Percentiles rank a stretch among this genome's conserved stretches.
phyloP scores from a whole-genome alignment of 345 rosid genomes.

The Theobroma cacao region DNA sequence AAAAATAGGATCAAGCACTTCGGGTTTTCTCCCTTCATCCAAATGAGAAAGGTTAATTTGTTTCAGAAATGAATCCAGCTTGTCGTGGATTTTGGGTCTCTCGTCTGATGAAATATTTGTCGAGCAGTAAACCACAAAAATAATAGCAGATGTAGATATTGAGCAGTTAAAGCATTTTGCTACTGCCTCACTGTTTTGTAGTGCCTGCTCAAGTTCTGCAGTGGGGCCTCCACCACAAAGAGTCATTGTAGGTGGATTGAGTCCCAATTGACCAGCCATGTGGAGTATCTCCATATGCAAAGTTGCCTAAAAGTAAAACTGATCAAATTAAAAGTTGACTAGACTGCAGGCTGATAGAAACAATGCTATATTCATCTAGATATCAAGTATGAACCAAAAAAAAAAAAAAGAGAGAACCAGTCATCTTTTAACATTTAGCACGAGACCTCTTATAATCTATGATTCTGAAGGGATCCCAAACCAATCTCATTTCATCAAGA shows the following conservation, averaged over 20 bases:
- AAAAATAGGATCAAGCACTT: conserved; percentile 53
- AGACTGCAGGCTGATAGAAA: background rate
- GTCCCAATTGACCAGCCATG: conserved; percentile 99
- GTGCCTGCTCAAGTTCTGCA: conserved; percentile 78
- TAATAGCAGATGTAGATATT: conserved; percentile 60
- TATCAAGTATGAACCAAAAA: background rate
- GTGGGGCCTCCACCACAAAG: conserved; percentile 55
- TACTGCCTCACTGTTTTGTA: conserved; percentile 87
- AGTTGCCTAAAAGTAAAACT: conserved; percentile 60
- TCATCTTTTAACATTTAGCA: background rate
- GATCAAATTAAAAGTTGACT: conserved; percentile 1
- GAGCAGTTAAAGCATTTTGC: conserved; percentile 75
- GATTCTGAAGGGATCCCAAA: background rate
- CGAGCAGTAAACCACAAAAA: conserved; percentile 74
- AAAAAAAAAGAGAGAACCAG: too few relatives aligned
- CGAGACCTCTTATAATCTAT: background rate
- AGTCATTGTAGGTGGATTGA: conserved; percentile 86
- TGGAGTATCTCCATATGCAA: conserved; percentile 74
- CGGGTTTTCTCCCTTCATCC: conserved; percentile 19
- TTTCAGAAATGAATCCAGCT: conserved; percentile 47
- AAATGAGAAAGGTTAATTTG: conserved; percentile 38
- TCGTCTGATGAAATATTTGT: conserved; percentile 46
- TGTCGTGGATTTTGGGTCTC: conserved; percentile 58
- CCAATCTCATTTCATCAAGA: background rate
- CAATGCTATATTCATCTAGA: background rate